Base-by-base conservation (phyloP, 345 rosid species). In the Erodium maritimum region DNA sequence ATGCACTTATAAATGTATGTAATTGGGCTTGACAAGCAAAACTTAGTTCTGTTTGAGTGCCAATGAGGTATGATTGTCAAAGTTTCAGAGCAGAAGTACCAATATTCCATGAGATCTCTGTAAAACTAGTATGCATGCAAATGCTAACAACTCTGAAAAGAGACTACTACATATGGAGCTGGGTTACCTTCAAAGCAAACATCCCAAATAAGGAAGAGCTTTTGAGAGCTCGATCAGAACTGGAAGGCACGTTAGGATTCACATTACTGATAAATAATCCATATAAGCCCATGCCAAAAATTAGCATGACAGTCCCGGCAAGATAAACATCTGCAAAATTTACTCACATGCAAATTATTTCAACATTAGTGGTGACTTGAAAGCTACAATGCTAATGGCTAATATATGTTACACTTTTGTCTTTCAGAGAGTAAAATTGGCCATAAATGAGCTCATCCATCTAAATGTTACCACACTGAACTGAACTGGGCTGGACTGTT, bases 251-350 rank as follows among this genome's bases (percentile, higher is more conserved):
- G 46, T 77, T 69, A 13, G 84, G 77, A 61, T 86, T 59, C 0
- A 72, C 71, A 22, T 82, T 80, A 58, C 90, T 88, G 73, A 91
- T 82, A 69, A 91, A 91, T 50, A 91, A 73, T 70, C 98, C 96
- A 56, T 86, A 84, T 59, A 91, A 65, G 29, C 96, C 98, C 98
- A 88, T 91, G 8, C 95, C 93, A 48, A 91, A 91, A 54, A 91
- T 91, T 3, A 91, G 51, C 98, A 91, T 91, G 59, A 88, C 98
- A 0, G 98, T 88, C 25, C 98, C 95, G 25, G 90, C 98, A 20
- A 91, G 84, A 76, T 91, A 91, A 58, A 88, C 88, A 84, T 91
- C 96, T 91, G 78, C 83, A 57, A 5, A n/a, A n/a, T n/a, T n/a
- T n/a, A n/a, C n/a, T n/a, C n/a, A n/a, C 12, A 56, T 29, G 59